Evolutionary conservation across 257 asterid genomes (phyloP).

Genomic region (Forsythia suspensa): DNA sequence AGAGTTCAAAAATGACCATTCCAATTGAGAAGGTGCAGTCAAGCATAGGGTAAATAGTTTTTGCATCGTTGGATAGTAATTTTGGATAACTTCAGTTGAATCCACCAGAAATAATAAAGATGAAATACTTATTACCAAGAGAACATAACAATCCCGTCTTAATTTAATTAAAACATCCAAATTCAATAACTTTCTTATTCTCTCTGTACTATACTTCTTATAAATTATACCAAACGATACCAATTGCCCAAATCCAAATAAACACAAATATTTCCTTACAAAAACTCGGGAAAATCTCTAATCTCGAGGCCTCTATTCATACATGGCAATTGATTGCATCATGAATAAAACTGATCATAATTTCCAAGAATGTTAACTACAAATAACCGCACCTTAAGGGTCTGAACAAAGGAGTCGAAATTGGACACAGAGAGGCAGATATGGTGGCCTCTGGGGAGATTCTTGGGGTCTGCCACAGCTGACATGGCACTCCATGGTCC

Average conservation of each 20-base stretch:
- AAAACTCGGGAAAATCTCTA: not conserved
- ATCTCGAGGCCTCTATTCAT: not conserved
- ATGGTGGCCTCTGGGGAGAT: constrained; percentile 81
- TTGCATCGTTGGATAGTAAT: not conserved
- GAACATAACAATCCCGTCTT: constrained; percentile 2
- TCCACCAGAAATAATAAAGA: not conserved
- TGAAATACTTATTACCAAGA: not conserved
- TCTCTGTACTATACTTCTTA: not conserved
- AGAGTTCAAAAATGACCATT: not conserved
- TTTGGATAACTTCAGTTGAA: not conserved
- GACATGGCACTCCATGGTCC: constrained; percentile 68
- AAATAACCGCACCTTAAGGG: constrained; percentile 49
- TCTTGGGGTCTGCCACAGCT: constrained; percentile 55
- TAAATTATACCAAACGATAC: not conserved
- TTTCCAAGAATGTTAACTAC: not conserved
- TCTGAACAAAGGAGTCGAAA: constrained; percentile 61
- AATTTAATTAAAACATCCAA: not conserved
- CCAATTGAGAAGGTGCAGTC: not conserved
- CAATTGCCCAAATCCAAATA: not conserved
- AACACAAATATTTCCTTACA: not conserved
- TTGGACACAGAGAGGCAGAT: constrained; percentile 69
- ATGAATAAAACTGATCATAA: not conserved
- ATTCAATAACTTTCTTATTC: not conserved
- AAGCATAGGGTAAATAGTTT: not conserved
- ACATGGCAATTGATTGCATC: not conserved